Percentiles rank a stretch among this genome's conserved stretches.
These are phyloP conservation scores for Exophiala phaeomuriformis DNA, from an alignment of 2,329 filamentous ascomycete species.

Conservation along the genomic window DNA sequence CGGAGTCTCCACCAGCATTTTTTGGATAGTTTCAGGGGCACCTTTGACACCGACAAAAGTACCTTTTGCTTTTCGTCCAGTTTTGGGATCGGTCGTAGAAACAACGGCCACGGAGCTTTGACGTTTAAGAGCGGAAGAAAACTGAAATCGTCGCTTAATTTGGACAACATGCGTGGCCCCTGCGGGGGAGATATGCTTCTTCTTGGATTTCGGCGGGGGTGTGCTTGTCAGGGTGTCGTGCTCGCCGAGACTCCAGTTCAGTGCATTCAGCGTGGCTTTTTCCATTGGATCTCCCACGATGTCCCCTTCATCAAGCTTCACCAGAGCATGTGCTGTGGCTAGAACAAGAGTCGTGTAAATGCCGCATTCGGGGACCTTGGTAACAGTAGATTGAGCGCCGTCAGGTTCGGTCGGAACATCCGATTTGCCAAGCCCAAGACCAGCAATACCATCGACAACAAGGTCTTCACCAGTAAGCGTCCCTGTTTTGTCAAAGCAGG, in stretches of 20 bases:
- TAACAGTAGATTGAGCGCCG: conserved; percentile 75
- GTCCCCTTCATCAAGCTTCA: conserved; percentile 93
- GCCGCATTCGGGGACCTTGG: conserved; percentile 60
- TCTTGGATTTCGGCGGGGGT: conserved; percentile 40
- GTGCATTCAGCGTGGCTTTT: conserved; percentile 81
- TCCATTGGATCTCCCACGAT: conserved; percentile 99
- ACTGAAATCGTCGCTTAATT: conserved; percentile 94
- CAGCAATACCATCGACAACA: conserved; percentile 93
- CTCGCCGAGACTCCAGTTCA: conserved; percentile 87
- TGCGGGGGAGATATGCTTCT: conserved; percentile 40
- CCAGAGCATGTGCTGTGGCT: conserved; percentile 88
- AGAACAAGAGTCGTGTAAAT: conserved; percentile 86
- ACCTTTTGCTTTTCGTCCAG: conserved; percentile 67
- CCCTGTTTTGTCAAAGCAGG: conserved; percentile 98
- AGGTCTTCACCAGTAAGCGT: conserved; percentile 94
- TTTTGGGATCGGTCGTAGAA: conserved; percentile 61
- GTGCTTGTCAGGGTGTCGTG: conserved; percentile 78
- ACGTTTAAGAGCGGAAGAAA: conserved; percentile 91
- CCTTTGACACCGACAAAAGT: conserved; percentile 96
- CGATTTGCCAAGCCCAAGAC: conserved; percentile 64
- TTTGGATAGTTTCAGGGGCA: conserved; percentile 91
- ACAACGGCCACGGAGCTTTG: conserved; percentile 91
- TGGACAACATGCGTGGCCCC: conserved; percentile 67
- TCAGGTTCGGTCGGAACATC: conserved; percentile 64
- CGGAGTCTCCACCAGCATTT: conserved; percentile 78